phyloP scores from a whole-genome alignment of 1,139 yeast species.

The Kluyveromyces marxianus region DNA sequence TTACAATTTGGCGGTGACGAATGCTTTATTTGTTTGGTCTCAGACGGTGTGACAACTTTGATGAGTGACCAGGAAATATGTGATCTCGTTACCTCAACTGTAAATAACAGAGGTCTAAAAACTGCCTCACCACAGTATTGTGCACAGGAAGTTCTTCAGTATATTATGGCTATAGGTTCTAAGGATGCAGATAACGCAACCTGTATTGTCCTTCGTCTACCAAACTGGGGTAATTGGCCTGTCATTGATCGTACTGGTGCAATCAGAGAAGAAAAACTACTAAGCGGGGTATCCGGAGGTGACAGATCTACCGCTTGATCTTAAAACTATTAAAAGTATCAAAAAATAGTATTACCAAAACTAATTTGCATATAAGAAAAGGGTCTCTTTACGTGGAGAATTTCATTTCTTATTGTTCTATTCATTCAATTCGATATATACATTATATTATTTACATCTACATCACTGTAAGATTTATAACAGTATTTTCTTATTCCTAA shows the following conservation, averaged over 20 bases:
- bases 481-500: too few relatives aligned
- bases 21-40: slow-evolving; percentile 64
- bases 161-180: slow-evolving; percentile 82
- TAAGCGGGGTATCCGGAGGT: slow-evolving; percentile 40
- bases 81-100: slow-evolving; percentile 71
- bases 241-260: slow-evolving; percentile 73
- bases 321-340: too few relatives aligned
- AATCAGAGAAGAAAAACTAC: slow-evolving; percentile 65
- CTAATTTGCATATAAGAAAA: background rate
- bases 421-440: too few relatives aligned
- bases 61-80: slow-evolving; percentile 87
- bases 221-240: slow-evolving; percentile 96
- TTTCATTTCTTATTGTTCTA: too few relatives aligned
- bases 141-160: slow-evolving; percentile 77
- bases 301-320: slow-evolving; percentile 17
- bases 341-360: too few relatives aligned
- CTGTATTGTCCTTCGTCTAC: slow-evolving; percentile 67
- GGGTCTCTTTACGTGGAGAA: too few relatives aligned
- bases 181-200: slow-evolving; percentile 79
- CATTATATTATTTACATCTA: too few relatives aligned
- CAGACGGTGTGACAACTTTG: slow-evolving; percentile 81
- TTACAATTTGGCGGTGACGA: slow-evolving; percentile 66
- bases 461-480: too few relatives aligned
- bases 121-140: slow-evolving; percentile 79
- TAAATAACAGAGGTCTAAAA: slow-evolving; percentile 56